phyloP scores from a whole-genome alignment of 306 rosid species.

The Citrullus mucosospermus region DNA sequence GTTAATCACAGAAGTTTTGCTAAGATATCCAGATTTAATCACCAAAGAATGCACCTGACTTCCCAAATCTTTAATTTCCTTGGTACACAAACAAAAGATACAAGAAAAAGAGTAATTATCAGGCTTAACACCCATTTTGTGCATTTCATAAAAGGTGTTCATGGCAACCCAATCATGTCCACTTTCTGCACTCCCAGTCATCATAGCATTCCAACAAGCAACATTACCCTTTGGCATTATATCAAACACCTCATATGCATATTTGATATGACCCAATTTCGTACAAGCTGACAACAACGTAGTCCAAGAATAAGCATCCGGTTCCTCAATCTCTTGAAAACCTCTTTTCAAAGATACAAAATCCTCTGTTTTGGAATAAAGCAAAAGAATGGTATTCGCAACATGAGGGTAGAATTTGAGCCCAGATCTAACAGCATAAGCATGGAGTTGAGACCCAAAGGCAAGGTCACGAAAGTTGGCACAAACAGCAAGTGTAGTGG shows the following conservation, averaged over 20 bases:
- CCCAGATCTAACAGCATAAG: conserved; percentile 30
- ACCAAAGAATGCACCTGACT: conserved; percentile 45
- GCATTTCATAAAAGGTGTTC: conserved; percentile 37
- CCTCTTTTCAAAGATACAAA: conserved; percentile 21
- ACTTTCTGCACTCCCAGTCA: conserved; percentile 40
- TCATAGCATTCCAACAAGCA: conserved; percentile 61
- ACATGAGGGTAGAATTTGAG: conserved; percentile 45
- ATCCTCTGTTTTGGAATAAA: conserved; percentile 35
- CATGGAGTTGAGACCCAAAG: conserved; percentile 50
- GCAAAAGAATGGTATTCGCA: conserved; percentile 48
- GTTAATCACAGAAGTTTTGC: conserved; percentile 45
- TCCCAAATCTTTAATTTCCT: conserved; percentile 40
- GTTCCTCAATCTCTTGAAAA: conserved; percentile 27
- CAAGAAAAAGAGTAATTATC: conserved; percentile 50
- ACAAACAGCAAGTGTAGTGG: conserved; percentile 42
- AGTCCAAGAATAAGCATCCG: conserved; percentile 70
- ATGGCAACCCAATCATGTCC: conserved; percentile 26
- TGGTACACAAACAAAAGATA: conserved; percentile 43
- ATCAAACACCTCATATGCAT: conserved; percentile 39
- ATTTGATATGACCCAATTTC: conserved; percentile 25
- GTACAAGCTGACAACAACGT: conserved; percentile 40
- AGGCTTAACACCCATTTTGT: conserved; percentile 28
- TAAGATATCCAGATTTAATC: conserved; percentile 37
- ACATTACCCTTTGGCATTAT: conserved; percentile 34
- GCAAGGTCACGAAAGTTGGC: conserved; percentile 16